phyloP scores from a whole-genome alignment of 495 filamentous ascomycete species.

The Neurospora sp. region DNA sequence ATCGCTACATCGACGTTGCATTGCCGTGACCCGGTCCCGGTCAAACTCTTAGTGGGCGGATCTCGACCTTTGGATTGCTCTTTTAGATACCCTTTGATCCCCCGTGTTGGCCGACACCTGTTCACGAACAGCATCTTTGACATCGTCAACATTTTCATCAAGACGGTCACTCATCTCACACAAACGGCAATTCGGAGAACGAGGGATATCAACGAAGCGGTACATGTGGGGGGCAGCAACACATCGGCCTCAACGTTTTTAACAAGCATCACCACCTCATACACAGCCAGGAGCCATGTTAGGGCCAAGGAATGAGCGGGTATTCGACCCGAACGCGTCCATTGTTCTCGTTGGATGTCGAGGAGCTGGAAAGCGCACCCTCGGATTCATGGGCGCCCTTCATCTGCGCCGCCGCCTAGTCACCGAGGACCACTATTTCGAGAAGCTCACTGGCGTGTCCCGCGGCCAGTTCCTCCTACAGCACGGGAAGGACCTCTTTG shows the following conservation, averaged over 20 bases:
- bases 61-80: background rate
- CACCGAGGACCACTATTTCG: conserved; percentile 62
- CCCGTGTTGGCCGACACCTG: background rate
- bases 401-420: conserved; percentile 59
- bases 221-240: background rate
- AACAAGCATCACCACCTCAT: background rate
- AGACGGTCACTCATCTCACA: background rate
- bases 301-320: conserved; percentile 26
- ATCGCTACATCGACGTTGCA: background rate
- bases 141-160: background rate
- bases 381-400: conserved; percentile 68
- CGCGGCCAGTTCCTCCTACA: conserved; percentile 49
- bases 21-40: background rate
- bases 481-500: conserved; percentile 50
- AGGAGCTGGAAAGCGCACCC: conserved; percentile 65
- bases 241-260: background rate
- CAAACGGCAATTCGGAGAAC: background rate
- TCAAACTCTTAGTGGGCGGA: background rate
- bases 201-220: background rate
- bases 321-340: conserved; percentile 53
- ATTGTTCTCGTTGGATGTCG: conserved; percentile 67
- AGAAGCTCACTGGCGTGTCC: conserved; percentile 52
- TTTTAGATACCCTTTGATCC: background rate
- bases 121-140: background rate
- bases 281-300: conserved; percentile 9